A percentile compares a stretch with the other conserved stretches of the same genome.
Conservation (phyloP, 169 alveolate genomes). For the Perkinsus chesapeaki region DNA sequence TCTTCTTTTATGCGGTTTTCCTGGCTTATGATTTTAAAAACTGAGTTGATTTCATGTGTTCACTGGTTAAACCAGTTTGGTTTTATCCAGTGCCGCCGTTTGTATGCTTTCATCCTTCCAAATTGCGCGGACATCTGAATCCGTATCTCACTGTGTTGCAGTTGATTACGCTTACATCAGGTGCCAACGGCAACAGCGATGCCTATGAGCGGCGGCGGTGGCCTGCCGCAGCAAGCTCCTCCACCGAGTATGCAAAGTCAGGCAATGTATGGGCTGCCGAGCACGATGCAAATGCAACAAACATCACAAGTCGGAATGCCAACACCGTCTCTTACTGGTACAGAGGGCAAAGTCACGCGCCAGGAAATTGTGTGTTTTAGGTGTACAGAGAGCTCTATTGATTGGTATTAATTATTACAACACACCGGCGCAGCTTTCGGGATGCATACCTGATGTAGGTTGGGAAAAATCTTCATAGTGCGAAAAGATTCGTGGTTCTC, state of each 20-base stretch:
- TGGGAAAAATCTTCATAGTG: background rate
- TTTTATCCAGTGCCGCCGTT: no score
- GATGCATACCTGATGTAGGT: constrained; percentile 1
- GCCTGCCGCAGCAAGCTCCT: background rate
- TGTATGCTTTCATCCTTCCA: no score
- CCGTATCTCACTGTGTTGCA: no score
- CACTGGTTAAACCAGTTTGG: no score
- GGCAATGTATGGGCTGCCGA: background rate
- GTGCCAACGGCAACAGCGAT: background rate
- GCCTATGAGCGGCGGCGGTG: background rate
- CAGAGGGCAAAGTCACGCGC: background rate
- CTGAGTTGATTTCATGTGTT: no score
- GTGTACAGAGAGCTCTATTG: background rate
- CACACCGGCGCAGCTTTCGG: constrained; percentile 6
- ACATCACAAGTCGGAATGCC: background rate
- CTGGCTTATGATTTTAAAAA: no score
- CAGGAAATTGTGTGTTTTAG: background rate
- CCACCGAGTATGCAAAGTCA: background rate
- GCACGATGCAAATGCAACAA: background rate
- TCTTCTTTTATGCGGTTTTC: no score
- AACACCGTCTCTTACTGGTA: background rate
- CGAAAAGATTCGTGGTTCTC: no score
- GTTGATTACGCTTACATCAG: no score
- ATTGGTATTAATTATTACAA: constrained; percentile 9
- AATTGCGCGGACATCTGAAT: no score